Base-by-base conservation (phyloP, 2,329 filamentous ascomycete genomes). In the Lizonia empirigonia region DNA sequence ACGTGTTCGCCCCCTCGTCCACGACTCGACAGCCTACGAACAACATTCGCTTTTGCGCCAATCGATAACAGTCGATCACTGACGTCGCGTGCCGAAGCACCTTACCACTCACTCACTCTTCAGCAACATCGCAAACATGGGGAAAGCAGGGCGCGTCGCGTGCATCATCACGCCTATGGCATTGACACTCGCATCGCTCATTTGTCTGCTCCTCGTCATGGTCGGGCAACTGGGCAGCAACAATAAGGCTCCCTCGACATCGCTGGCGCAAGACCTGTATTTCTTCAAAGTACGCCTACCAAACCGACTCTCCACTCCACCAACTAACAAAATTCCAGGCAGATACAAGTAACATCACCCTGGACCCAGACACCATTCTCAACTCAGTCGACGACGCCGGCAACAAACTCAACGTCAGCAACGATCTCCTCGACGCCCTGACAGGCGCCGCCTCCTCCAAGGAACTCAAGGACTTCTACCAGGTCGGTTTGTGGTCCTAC, bases 131-230 rank as follows among this genome's bases (percentile, higher is more conserved):
- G 63, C 62, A 64, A 78, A 56, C 26, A 89, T 89, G 86, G 85
- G 85, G 57, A 86, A 87, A 77, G 80, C 83, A 69, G 92, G 90
- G 63, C 85, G 93, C 69, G 85, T 93, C 66, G 79, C 89, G 73
- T 97, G 91, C 77, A 94, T 97, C 76, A 84, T 89, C 76, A 79
- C 91, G 78, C 93, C 93, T 54, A 91, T 96, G 76, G 79, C 84
- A 59, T 82, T 96, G 68, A 93, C 90, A 16, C 77, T 94, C 64
- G 88, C 82, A 58, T 87, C 89, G 52, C 80, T 97, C 65, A 77
- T 94, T 65, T 88, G 88, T 63, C 73, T 86, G 46, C 65, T 83
- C 38, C 69, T 87, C 30, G 78, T 87, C 44, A 80, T 82, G 56
- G 60, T 85, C 41, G 82, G 82, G 27, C 82, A 83, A 61, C 80